phyloP scores from a whole-genome alignment of 108 stramenopile species.

The Cylindrotheca closterium region DNA sequence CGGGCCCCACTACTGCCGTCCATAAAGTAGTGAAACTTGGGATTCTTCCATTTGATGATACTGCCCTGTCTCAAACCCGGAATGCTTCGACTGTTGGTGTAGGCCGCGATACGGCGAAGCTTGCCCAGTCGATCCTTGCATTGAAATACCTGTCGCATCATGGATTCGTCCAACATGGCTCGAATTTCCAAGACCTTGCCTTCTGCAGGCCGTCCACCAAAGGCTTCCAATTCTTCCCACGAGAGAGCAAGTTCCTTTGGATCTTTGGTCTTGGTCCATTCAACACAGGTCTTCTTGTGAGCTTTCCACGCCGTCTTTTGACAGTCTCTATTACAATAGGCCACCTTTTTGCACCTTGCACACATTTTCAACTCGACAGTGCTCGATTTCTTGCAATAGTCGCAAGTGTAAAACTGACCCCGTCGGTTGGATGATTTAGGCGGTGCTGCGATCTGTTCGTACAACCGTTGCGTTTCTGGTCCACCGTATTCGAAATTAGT shows the following conservation, averaged over 20 bases:
- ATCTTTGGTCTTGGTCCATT: slow-evolving; percentile 4
- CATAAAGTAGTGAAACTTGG: slow-evolving; percentile 40
- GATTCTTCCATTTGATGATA: slow-evolving; percentile 36
- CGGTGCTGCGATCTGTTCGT: slow-evolving; percentile 19
- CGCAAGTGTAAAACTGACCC: slow-evolving; percentile 26
- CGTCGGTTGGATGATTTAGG: not conserved
- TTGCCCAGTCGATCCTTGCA: slow-evolving; percentile 40
- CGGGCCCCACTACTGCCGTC: slow-evolving; percentile 38
- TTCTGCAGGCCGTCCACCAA: slow-evolving; percentile 15
- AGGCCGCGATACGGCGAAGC: slow-evolving; percentile 26
- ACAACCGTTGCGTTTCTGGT: slow-evolving; percentile 25
- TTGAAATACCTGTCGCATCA: slow-evolving; percentile 27
- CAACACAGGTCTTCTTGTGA: slow-evolving; percentile 33
- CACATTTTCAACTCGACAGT: slow-evolving; percentile 22
- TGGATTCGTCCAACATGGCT: slow-evolving; percentile 29
- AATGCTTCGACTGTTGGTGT: slow-evolving; percentile 26
- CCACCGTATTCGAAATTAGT: slow-evolving; percentile 24
- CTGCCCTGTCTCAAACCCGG: slow-evolving; percentile 27
- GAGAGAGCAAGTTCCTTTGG: slow-evolving; percentile 12
- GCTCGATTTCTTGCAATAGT: slow-evolving; percentile 30
- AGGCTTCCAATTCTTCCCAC: slow-evolving; percentile 42
- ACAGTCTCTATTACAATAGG: slow-evolving; percentile 35
- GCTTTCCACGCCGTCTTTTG: slow-evolving; percentile 37
- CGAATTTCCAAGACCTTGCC: slow-evolving; percentile 37
- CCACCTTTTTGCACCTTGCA: slow-evolving; percentile 30